Evolutionary conservation across 1,284 basidiomycete genomes (phyloP).

Genomic region (Spongiforma sp.): DNA sequence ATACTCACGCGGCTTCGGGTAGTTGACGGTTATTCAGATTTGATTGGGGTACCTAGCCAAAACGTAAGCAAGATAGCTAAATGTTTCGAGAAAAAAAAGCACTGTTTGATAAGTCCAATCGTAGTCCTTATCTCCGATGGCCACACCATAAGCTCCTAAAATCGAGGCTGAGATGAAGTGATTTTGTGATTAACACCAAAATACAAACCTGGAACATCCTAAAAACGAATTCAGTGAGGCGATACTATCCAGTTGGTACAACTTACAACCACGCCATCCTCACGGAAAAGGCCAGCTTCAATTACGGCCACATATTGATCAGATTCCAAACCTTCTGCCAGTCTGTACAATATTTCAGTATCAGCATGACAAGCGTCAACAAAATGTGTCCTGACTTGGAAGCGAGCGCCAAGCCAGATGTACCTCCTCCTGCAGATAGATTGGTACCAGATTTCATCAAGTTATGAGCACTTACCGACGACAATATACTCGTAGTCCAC

Average conservation of each 20-base stretch:
- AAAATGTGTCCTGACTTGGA: constrained; percentile 13
- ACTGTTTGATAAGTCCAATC: constrained; percentile 26
- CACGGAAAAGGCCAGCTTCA: constrained; percentile 22
- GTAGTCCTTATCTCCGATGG: constrained; percentile 14
- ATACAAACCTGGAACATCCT: constrained; percentile 26
- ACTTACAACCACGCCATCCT: constrained; percentile 18
- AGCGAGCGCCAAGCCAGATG: constrained; percentile 24
- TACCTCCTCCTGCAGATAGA: constrained; percentile 18
- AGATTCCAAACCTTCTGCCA: constrained; percentile 20
- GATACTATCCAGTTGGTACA: background rate
- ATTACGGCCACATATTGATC: constrained; percentile 26
- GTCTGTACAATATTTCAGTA: constrained; percentile 1
- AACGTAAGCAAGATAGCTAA: background rate
- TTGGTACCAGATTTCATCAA: background rate
- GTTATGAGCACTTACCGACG: constrained; percentile 12
- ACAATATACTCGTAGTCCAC: constrained; percentile 27
- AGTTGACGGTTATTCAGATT: constrained; percentile 10
- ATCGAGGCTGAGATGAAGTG: background rate
- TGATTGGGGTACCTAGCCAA: constrained; percentile 20
- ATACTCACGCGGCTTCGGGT: constrained; percentile 9
- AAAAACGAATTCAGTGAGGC: background rate
- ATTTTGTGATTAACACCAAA: background rate
- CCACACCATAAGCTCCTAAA: constrained; percentile 14
- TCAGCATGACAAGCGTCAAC: background rate
- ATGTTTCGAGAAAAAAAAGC: background rate